Conservation (phyloP, 2,329 filamentous ascomycete genomes). For the Sordariomycetes sp. region DNA sequence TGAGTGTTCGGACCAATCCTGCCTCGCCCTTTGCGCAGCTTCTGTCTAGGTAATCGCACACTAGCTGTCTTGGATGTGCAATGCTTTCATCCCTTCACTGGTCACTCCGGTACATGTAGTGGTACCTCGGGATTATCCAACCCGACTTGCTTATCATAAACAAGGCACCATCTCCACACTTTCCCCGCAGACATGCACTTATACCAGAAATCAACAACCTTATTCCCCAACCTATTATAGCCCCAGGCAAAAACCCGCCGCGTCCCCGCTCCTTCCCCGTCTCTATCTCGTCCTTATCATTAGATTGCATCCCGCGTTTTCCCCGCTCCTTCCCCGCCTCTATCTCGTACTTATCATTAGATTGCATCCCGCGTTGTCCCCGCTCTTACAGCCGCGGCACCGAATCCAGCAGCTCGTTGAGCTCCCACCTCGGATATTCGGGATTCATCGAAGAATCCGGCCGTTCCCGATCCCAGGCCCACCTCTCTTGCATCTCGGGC, state of each 20-base stretch:
- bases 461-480: slow-evolving; percentile 47
- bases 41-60: too few species aligned
- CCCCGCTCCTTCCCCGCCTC: not conserved
- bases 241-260: not conserved
- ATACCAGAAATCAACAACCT: not conserved
- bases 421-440: slow-evolving; percentile 43
- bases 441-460: slow-evolving; percentile 37
- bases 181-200: not conserved
- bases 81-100: not conserved
- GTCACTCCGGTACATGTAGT: not conserved
- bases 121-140: not conserved
- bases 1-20: too few species aligned
- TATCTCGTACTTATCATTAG: too few species aligned
- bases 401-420: slow-evolving; percentile 30
- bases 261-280: not conserved
- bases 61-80: not conserved
- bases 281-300: too few species aligned
- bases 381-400: not conserved
- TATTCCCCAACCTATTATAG: not conserved
- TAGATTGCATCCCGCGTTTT: too few species aligned
- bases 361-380: too few species aligned
- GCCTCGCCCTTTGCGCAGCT: too few species aligned
- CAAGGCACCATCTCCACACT: not conserved
- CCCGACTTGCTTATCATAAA: not conserved
- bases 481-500: slow-evolving; percentile 27